Evolutionary conservation across 2,329 filamentous ascomycete species (phyloP), one percentile per base, ranked within the genome.

Genomic region (Colletotrichum spinosum): DNA sequence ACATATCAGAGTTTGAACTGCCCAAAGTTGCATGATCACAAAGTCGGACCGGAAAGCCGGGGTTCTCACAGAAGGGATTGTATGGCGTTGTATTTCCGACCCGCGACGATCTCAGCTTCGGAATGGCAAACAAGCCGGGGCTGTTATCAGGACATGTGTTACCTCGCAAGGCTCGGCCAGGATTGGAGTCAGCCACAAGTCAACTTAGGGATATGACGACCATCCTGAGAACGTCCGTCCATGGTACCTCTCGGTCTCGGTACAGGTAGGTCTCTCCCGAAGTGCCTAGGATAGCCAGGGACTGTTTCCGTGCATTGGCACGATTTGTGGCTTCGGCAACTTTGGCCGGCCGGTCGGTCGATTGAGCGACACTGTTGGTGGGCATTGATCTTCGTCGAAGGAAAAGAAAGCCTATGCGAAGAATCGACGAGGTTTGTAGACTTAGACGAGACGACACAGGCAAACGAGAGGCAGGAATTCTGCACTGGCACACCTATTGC

Each of bases 371-470:
- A 37, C 55, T 35, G 44, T 48, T 17, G 51, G 39, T 49, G 8
- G 17, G 46, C 51, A 46, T 57, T n/a, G 53, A 44, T 33, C 60
- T 46, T 39, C 46, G 37, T 38, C n/a, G 53, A 12, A 44, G 41
- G n/a, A 67, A 67, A 67, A 65, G 55, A 54, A 67, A 65, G 62
- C 51, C 44, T 65, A 25, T 13, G 46, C 46, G 60, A 48, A 50
- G 44, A 65, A 57, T 48, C 52, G 45, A 61, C 48, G 52, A 61
- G 61, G 52, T 56, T 50, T 56, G 44, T 48, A 41, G 44, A 41
- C 42, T 57, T 49, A 61, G 48, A 65, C 37, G 61, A 53, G 61
- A 65, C 61, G 52, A 55, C 61, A 60, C 45, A 39, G 39, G 42
- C n/a, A 51, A 41, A 41, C 46, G 42, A 50, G 51, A 55, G 39